Percentiles rank a stretch among this genome's conserved stretches.
Evolutionary conservation across 208 protist genomes (phyloP).

Genomic region (Sergeia podlipaevii): DNA sequence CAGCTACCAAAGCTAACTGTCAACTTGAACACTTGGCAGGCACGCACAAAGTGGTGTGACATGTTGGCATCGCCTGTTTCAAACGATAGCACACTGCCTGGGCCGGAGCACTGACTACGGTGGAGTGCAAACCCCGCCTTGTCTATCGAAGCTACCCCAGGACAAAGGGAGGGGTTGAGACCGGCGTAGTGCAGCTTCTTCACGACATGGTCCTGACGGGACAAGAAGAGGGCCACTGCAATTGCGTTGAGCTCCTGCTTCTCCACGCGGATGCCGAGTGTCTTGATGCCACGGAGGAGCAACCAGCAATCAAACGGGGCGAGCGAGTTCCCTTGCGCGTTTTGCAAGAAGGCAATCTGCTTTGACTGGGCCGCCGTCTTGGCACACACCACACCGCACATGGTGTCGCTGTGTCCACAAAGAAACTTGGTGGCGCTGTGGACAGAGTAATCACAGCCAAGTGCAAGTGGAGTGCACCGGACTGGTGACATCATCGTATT

Average conservation of each 20-base stretch:
- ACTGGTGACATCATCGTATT: constrained; percentile 97
- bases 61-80: constrained; percentile 58
- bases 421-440: constrained; percentile 97
- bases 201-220: constrained; percentile 62
- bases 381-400: constrained; percentile 84
- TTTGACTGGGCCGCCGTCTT: constrained; percentile 58
- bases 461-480: constrained; percentile 91
- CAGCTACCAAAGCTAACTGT: constrained; percentile 94
- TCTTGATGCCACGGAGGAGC: constrained; percentile 94
- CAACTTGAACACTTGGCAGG: constrained; percentile 87
- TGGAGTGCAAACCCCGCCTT: constrained; percentile 77
- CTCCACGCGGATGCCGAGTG: constrained; percentile 91
- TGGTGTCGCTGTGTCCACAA: constrained; percentile 94
- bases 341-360: constrained; percentile 90
- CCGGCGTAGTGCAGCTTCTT: constrained; percentile 89
- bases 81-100: constrained; percentile 67
- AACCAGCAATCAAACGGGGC: constrained; percentile 95
- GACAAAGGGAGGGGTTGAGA: constrained; percentile 75
- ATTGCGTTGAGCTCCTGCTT: constrained; percentile 90
- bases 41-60: constrained; percentile 76
- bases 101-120: constrained; percentile 48
- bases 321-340: constrained; percentile 87
- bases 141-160: constrained; percentile 48
- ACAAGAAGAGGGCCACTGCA: constrained; percentile 70
- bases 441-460: constrained; percentile 95